Percentiles rank a stretch among this genome's conserved stretches.
These are phyloP conservation scores for Cytauxzoon felis DNA, from an alignment of 169 alveolate species.

Conservation along the genomic window DNA sequence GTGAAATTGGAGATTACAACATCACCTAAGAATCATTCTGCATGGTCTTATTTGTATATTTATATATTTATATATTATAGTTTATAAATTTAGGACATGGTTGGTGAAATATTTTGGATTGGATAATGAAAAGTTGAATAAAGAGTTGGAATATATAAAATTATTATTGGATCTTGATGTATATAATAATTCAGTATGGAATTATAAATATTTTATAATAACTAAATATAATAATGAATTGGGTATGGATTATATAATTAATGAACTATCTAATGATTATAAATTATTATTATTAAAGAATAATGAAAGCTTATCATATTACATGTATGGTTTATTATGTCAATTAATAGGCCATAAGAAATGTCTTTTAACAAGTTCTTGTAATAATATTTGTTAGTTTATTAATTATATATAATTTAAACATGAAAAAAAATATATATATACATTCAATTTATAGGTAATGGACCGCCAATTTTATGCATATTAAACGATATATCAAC, in stretches of 20 bases:
- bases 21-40: conserved; percentile 57
- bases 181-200: conserved; percentile 61
- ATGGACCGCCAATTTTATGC: background rate
- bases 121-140: conserved; percentile 3
- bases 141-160: conserved; percentile 35
- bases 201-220: conserved; percentile 26
- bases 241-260: background rate
- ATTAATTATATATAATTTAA: background rate
- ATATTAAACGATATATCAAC: background rate
- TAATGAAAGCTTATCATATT: conserved; percentile 39
- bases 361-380: no score
- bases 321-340: background rate
- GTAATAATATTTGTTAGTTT: background rate
- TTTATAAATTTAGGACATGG: conserved; percentile 29
- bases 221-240: background rate
- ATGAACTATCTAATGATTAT: conserved; percentile 3
- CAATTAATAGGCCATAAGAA: background rate
- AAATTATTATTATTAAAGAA: conserved; percentile 2
- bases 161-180: conserved; percentile 29
- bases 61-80: background rate
- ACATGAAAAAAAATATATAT: no score
- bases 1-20: conserved; percentile 43
- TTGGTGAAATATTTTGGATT: conserved; percentile 11
- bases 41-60: conserved; percentile 52
- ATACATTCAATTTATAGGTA: background rate